Evolutionary conservation across 148 eudicot species (phyloP).

Genomic region (Cornus florida): DNA sequence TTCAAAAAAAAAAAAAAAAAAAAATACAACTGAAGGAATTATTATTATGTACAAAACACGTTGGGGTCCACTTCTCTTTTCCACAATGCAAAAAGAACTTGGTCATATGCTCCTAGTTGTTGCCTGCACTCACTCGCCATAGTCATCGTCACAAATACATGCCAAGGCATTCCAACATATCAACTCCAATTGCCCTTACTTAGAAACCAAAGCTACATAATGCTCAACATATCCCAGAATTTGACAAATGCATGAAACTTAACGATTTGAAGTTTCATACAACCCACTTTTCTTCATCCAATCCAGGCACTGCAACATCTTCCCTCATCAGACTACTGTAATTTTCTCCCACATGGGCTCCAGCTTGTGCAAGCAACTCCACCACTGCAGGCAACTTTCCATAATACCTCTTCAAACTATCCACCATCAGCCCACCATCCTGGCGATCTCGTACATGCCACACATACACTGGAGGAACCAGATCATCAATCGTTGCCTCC

Average conservation of each 20-base stretch:
- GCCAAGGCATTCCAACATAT: too few species aligned
- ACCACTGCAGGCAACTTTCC: constrained; percentile 46
- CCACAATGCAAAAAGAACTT: too few species aligned
- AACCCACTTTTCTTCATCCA: constrained; percentile 36
- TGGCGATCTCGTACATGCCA: constrained; percentile 31
- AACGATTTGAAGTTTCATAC: constrained; percentile 18
- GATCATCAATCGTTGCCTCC: constrained; percentile 44
- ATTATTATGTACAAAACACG: too few species aligned
- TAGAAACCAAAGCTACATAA: background rate
- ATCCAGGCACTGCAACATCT: constrained; percentile 33
- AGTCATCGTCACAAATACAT: too few species aligned
- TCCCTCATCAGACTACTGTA: constrained; percentile 30
- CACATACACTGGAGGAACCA: constrained; percentile 35
- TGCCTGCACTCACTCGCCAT: too few species aligned
- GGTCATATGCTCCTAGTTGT: too few species aligned
- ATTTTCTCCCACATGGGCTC: constrained; percentile 25
- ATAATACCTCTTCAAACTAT: constrained; percentile 38
- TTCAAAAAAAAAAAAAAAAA: too few species aligned
- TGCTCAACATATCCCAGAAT: background rate
- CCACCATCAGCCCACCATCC: constrained; percentile 18
- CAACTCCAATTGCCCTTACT: too few species aligned
- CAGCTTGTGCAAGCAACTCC: constrained; percentile 35
- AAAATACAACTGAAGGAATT: too few species aligned
- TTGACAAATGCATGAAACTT: background rate
- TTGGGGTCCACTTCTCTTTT: too few species aligned